These are phyloP conservation scores for Bisporella sp. DNA, from an alignment of 2,329 filamentous ascomycete species.

Conservation along the genomic window DNA sequence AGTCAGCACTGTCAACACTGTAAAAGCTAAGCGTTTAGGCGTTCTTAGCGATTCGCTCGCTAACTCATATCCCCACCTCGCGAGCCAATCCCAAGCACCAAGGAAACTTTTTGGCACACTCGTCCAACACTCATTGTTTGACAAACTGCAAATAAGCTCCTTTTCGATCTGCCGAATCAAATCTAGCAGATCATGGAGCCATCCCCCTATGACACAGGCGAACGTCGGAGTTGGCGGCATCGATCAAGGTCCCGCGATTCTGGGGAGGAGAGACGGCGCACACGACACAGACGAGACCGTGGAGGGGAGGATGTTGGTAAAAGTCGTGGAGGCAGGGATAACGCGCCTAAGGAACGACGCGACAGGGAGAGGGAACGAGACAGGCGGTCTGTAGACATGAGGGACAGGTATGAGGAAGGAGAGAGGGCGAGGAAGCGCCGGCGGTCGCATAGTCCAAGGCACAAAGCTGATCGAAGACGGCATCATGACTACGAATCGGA, in stretches of 20 bases:
- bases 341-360: not conserved
- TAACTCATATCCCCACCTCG: too few relatives aligned
- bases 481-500: conserved; percentile 18
- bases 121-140: too few relatives aligned
- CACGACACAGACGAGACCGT: conserved; percentile 18
- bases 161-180: too few relatives aligned
- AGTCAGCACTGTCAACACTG: too few relatives aligned
- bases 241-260: conserved; percentile 21
- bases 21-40: too few relatives aligned
- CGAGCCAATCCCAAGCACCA: too few relatives aligned
- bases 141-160: too few relatives aligned
- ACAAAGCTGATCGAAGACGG: conserved; percentile 13
- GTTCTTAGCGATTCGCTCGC: too few relatives aligned
- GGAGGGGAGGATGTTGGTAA: conserved; percentile 3
- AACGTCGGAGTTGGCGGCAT: conserved; percentile 12
- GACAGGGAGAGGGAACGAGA: conserved; percentile 2
- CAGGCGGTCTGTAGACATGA: conserved; percentile 4
- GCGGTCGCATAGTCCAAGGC: conserved; percentile 23
- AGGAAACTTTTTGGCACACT: too few relatives aligned
- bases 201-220: too few relatives aligned
- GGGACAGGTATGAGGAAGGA: conserved; percentile 15
- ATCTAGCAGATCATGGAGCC: too few relatives aligned
- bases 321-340: conserved; percentile 1
- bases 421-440: conserved; percentile 18
- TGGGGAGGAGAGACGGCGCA: conserved; percentile 21